Evolutionary conservation across 306 rosid species (phyloP).

Genomic region (Cucumis hystrix): DNA sequence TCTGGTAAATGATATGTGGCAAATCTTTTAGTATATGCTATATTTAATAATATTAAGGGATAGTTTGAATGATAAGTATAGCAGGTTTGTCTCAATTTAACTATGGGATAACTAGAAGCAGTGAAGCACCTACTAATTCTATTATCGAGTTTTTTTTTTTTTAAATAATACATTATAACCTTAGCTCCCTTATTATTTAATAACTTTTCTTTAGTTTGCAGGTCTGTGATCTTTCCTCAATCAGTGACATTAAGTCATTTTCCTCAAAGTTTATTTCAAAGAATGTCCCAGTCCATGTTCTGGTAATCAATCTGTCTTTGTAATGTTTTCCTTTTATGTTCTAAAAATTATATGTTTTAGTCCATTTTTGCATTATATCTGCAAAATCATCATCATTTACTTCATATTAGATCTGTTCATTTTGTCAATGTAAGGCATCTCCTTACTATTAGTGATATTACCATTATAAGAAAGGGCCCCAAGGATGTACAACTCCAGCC

Average conservation of each 20-base stretch:
- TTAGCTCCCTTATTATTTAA: not conserved
- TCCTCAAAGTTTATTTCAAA: constrained; percentile 49
- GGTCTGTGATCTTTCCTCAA: constrained; percentile 86
- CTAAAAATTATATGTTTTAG: not conserved
- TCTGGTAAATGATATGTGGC: not conserved
- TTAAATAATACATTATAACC: not conserved
- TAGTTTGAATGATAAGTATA: not conserved
- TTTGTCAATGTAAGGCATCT: too few relatives aligned
- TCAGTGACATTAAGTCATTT: constrained; percentile 55
- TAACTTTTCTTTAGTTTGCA: constrained; percentile 20
- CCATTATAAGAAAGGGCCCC: too few relatives aligned
- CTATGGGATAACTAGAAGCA: not conserved
- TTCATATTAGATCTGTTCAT: too few relatives aligned
- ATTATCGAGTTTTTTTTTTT: not conserved
- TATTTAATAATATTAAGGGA: not conserved
- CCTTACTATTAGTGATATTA: too few relatives aligned
- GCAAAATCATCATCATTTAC: not conserved
- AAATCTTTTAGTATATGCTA: not conserved
- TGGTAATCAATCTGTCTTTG: constrained; percentile 55
- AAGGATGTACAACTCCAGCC: too few relatives aligned
- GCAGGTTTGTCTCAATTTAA: not conserved
- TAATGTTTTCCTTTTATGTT: constrained; percentile 22
- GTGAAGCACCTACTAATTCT: not conserved
- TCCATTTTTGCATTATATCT: not conserved
- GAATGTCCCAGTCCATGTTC: constrained; percentile 54